These are phyloP conservation scores for Voacanga thouarsii DNA, from an alignment of 257 asterid genomes.

Conservation along the genomic window DNA sequence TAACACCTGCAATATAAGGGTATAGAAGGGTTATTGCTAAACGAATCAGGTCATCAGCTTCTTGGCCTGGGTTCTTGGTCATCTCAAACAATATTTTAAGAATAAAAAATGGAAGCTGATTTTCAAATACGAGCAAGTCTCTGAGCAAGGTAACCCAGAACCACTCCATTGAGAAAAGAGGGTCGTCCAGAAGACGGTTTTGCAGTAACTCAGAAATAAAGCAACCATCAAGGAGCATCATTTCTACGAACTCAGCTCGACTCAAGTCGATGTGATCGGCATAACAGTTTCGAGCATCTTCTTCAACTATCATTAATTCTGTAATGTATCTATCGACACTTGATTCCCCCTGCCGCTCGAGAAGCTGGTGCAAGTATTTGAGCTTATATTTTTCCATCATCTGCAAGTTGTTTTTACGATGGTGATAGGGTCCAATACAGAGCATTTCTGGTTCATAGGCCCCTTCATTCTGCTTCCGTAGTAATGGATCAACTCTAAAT, in stretches of 20 bases:
- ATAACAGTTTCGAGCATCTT: neutral
- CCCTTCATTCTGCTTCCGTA: neutral
- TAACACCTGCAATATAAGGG: neutral
- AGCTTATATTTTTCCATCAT: neutral
- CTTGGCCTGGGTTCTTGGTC: neutral
- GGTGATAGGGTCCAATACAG: neutral
- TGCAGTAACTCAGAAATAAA: neutral
- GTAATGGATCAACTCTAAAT: neutral
- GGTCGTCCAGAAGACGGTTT: neutral
- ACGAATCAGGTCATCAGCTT: too few species aligned
- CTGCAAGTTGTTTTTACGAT: neutral
- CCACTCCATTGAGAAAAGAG: neutral
- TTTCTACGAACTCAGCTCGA: neutral
- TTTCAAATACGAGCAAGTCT: constrained; percentile 3
- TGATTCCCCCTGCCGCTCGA: neutral
- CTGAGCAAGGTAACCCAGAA: neutral
- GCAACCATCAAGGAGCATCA: neutral
- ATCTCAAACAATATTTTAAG: neutral
- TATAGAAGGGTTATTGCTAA: neutral
- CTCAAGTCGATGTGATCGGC: neutral
- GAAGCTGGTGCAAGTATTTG: neutral
- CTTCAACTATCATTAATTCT: constrained; percentile 24
- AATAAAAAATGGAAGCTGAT: constrained; percentile 5
- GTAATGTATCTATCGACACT: neutral
- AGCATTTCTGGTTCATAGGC: neutral